These are phyloP conservation scores for Fusarium buharicum DNA, from an alignment of 2,329 filamentous ascomycete species.

Conservation along the genomic window DNA sequence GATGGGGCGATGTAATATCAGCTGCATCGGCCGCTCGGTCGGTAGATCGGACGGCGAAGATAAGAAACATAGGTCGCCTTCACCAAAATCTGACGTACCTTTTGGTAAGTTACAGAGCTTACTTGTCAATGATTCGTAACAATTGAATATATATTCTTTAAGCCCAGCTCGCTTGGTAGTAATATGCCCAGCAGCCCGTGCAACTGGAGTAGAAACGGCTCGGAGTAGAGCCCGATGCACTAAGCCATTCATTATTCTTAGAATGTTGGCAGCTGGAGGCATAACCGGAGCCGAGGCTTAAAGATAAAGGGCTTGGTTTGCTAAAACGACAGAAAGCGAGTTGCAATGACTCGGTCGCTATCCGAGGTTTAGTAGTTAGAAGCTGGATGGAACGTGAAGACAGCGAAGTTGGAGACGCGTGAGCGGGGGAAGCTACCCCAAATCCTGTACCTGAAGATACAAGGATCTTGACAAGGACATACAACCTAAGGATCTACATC, in stretches of 20 bases:
- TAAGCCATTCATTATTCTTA: background rate
- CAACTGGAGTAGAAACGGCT: background rate
- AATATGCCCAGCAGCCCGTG: too few relatives aligned
- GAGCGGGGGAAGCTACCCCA: background rate
- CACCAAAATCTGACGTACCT: constrained; percentile 3
- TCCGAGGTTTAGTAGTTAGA: constrained; percentile 20
- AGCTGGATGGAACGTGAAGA: background rate
- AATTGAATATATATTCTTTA: too few relatives aligned
- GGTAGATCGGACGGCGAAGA: constrained; percentile 34
- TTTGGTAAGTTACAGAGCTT: background rate
- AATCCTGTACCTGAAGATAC: constrained; percentile 2
- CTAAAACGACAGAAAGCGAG: background rate
- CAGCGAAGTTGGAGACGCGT: background rate
- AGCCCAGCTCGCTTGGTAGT: too few relatives aligned
- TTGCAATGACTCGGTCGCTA: constrained; percentile 22
- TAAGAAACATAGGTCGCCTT: constrained; percentile 1
- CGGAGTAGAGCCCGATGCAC: constrained; percentile 15
- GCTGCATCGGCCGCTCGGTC: constrained; percentile 46
- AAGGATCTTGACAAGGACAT: background rate
- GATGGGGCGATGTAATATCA: constrained; percentile 1
- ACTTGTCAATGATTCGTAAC: too few relatives aligned
- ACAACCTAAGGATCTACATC: background rate
- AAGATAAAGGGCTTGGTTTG: background rate
- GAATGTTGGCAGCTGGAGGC: background rate
- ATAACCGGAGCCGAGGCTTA: constrained; percentile 24